Evolutionary conservation across 2,329 filamentous ascomycete genomes (phyloP).

Genomic region (Apiospora phragmitis): DNA sequence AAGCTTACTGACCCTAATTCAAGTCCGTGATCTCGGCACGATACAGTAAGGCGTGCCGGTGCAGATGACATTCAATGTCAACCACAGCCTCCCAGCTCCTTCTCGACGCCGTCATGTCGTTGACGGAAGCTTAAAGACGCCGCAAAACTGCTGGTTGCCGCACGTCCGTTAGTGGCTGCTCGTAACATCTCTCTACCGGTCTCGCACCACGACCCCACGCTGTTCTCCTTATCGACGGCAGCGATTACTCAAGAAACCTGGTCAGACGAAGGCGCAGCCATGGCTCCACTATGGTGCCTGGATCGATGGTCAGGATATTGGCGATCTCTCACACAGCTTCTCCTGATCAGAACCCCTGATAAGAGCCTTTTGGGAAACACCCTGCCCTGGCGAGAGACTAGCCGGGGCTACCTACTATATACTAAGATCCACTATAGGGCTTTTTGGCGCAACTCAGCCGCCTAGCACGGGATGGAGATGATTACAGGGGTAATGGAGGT

Average conservation of each 20-base stretch:
- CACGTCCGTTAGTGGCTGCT: not conserved
- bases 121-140: not conserved
- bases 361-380: not conserved
- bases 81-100: not conserved
- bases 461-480: conserved; percentile 1
- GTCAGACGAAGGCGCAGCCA: conserved; percentile 2
- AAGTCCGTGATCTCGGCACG: not conserved
- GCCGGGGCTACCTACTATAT: not conserved
- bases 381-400: not conserved
- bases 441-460: not conserved
- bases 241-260: not conserved
- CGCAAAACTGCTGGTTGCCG: not conserved
- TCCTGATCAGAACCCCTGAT: conserved; percentile 3
- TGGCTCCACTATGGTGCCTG: not conserved
- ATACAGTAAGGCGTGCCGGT: not conserved
- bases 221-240: not conserved
- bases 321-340: not conserved
- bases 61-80: not conserved
- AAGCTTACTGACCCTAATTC: not conserved
- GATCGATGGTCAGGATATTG: not conserved
- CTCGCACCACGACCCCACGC: not conserved
- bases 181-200: not conserved
- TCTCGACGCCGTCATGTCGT: not conserved
- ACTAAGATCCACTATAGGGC: not conserved
- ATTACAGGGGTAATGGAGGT: conserved; percentile 8